These are phyloP conservation scores for Peronospora belbahrii DNA, from an alignment of 352 stramenopile species.

Conservation along the genomic window DNA sequence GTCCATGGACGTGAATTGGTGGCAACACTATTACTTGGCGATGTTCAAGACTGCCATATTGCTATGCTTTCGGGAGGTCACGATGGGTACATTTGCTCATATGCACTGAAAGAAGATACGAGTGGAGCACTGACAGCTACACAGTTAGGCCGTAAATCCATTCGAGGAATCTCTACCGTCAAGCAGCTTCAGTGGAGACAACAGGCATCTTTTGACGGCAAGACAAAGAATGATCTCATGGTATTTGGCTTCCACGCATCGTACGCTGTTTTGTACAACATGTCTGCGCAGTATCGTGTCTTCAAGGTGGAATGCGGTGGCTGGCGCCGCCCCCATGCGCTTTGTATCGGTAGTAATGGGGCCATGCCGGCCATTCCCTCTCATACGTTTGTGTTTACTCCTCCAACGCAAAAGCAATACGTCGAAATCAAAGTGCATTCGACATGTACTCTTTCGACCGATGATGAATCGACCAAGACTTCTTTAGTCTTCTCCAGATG, in stretches of 20 bases:
- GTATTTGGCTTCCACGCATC: conserved; percentile 81
- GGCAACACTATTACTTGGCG: conserved; percentile 36
- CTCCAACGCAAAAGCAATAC: conserved; percentile 39
- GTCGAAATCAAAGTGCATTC: conserved; percentile 66
- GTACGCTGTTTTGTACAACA: conserved; percentile 66
- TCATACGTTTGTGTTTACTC: conserved; percentile 68
- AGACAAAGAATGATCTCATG: conserved; percentile 36
- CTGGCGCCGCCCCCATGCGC: conserved; percentile 72
- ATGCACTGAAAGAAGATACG: conserved; percentile 25
- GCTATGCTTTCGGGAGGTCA: conserved; percentile 64
- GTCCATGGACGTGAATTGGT: conserved; percentile 67
- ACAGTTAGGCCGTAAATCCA: conserved; percentile 48
- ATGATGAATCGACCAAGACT: not conserved
- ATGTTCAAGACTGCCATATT: conserved; percentile 1
- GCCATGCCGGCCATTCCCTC: conserved; percentile 25
- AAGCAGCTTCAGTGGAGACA: conserved; percentile 49
- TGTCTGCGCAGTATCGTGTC: conserved; percentile 60
- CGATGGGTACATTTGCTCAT: conserved; percentile 76
- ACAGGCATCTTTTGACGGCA: not conserved
- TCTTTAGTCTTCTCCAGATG: conserved; percentile 16
- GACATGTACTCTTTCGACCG: conserved; percentile 18
- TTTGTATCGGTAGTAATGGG: conserved; percentile 20
- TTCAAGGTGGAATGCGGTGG: conserved; percentile 73
- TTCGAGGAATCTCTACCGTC: conserved; percentile 73
- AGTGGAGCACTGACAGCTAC: conserved; percentile 25